phyloP scores from a whole-genome alignment of 1,139 yeast species.

The Yamadazyma mexicana region DNA sequence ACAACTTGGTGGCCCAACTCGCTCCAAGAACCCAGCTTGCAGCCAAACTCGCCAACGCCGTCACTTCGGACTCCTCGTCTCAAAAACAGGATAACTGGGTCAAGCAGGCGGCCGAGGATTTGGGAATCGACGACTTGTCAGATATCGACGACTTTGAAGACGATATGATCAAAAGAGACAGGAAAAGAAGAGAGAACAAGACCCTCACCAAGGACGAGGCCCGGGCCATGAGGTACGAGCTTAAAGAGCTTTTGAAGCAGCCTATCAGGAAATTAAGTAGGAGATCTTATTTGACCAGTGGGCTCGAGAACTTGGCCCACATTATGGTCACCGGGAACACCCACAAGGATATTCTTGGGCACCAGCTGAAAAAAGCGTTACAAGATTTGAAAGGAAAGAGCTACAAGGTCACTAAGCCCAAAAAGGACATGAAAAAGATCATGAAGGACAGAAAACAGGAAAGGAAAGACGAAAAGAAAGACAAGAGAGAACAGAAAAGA shows the following conservation, averaged over 20 bases:
- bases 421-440: not conserved
- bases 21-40: slow-evolving; percentile 71
- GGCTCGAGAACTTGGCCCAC: slow-evolving; percentile 82
- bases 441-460: slow-evolving; percentile 15
- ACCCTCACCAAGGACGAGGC: slow-evolving; percentile 51
- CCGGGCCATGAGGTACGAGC: slow-evolving; percentile 51
- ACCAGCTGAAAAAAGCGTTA: slow-evolving; percentile 66
- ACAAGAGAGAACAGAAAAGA: not conserved
- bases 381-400: slow-evolving; percentile 53
- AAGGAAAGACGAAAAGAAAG: not conserved
- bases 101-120: slow-evolving; percentile 87
- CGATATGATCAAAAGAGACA: slow-evolving; percentile 61
- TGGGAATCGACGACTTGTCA: slow-evolving; percentile 73
- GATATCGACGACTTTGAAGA: slow-evolving; percentile 65
- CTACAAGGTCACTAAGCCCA: slow-evolving; percentile 6
- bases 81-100: slow-evolving; percentile 81
- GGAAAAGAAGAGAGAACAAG: slow-evolving; percentile 60
- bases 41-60: slow-evolving; percentile 71
- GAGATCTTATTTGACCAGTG: slow-evolving; percentile 81
- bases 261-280: slow-evolving; percentile 71
- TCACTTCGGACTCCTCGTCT: slow-evolving; percentile 56
- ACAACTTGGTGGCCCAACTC: slow-evolving; percentile 68
- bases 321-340: slow-evolving; percentile 71
- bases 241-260: slow-evolving; percentile 52
- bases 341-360: slow-evolving; percentile 71